Percentiles rank a stretch among this genome's conserved stretches.
Evolutionary conservation across 352 stramenopile species (phyloP).

Genomic region (Thalassiosira ordinaria): DNA sequence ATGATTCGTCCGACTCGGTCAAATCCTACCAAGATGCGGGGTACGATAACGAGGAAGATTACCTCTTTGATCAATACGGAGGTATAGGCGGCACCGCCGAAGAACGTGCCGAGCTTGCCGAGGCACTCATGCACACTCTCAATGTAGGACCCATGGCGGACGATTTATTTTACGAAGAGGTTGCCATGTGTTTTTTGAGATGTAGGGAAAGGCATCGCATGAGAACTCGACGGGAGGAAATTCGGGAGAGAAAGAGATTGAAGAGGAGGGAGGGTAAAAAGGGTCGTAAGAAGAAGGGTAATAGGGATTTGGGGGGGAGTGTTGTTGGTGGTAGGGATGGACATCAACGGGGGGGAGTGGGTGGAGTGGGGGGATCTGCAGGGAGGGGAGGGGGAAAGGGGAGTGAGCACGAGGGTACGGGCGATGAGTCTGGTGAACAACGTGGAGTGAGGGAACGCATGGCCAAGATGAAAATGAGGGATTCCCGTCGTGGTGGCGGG

Average conservation of each 20-base stretch:
- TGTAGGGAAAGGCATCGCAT: conserved; percentile 46
- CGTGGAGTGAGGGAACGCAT: conserved; percentile 17
- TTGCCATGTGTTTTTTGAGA: conserved; percentile 56
- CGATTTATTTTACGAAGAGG: conserved; percentile 54
- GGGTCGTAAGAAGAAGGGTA: conserved; percentile 28
- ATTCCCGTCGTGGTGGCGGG: neutral
- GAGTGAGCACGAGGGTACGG: too few species aligned
- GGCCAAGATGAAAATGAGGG: conserved; percentile 39
- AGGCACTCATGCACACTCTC: conserved; percentile 40
- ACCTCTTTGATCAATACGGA: conserved; percentile 57
- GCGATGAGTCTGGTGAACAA: too few species aligned
- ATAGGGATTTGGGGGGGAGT: too few species aligned
- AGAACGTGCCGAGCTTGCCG: conserved; percentile 41
- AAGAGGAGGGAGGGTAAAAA: conserved; percentile 7
- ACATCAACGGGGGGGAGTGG: too few species aligned
- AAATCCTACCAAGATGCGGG: conserved; percentile 50
- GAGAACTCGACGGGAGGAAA: conserved; percentile 39
- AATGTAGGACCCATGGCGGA: conserved; percentile 55
- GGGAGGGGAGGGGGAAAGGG: too few species aligned
- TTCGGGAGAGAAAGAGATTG: conserved; percentile 1
- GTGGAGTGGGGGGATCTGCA: too few species aligned
- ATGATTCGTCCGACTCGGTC: neutral
- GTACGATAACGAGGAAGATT: conserved; percentile 56
- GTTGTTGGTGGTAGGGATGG: too few species aligned
- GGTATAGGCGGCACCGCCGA: conserved; percentile 48